phyloP scores from a whole-genome alignment of 805 yeast species.

The Diddensiella transvaalensis region DNA sequence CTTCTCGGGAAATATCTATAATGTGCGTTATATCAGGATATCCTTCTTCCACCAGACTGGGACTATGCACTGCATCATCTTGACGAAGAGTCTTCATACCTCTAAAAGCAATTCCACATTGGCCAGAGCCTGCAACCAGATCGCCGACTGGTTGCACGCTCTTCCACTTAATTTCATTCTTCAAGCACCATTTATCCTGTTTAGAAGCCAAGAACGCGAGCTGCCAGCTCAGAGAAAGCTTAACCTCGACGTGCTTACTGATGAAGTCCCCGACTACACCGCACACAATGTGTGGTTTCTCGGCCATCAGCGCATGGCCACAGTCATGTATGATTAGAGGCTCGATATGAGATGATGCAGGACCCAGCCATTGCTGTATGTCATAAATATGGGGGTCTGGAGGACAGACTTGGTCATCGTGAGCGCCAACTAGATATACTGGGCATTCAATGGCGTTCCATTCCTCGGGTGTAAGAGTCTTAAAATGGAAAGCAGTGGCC shows the following conservation, averaged over 20 bases:
- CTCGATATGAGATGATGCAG: constrained; percentile 28
- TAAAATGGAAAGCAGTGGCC: constrained; percentile 49
- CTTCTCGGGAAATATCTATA: constrained; percentile 60
- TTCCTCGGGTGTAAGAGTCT: constrained; percentile 42
- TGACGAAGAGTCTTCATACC: constrained; percentile 77
- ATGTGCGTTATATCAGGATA: constrained; percentile 55
- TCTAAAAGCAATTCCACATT: constrained; percentile 33
- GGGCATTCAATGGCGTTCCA: constrained; percentile 42
- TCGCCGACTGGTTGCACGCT: constrained; percentile 45
- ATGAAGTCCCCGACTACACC: constrained; percentile 60
- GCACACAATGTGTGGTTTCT: constrained; percentile 60
- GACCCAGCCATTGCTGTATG: constrained; percentile 31
- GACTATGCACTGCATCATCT: constrained; percentile 59
- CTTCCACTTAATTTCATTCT: constrained; percentile 72
- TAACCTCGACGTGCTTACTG: constrained; percentile 45
- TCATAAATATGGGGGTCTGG: constrained; percentile 33
- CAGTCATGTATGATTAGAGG: constrained; percentile 38
- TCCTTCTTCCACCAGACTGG: constrained; percentile 45
- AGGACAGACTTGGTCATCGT: constrained; percentile 55
- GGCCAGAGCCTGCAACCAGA: constrained; percentile 27
- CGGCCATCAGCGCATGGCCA: constrained; percentile 63
- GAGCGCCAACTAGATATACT: constrained; percentile 57
- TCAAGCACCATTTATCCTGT: constrained; percentile 74
- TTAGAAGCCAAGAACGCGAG: constrained; percentile 47
- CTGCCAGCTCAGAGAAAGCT: constrained; percentile 70